These are phyloP conservation scores for Urochloa ruziziensis DNA, from an alignment of 176 grass and related monocot genomes.

Conservation along the genomic window DNA sequence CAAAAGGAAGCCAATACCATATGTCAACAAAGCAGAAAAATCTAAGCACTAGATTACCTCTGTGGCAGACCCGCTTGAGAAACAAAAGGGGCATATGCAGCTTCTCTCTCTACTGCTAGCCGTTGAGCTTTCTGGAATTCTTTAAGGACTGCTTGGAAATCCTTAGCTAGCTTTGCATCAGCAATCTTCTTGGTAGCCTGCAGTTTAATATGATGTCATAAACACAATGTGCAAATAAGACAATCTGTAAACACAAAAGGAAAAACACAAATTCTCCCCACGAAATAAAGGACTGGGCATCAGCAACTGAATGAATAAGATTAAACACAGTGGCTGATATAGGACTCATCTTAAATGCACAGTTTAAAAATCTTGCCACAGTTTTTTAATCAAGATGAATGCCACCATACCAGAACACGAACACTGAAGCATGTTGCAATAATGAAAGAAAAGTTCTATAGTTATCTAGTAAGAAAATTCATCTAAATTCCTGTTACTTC, in stretches of 20 bases:
- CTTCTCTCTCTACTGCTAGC: slow-evolving; percentile 85
- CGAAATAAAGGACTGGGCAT: background rate
- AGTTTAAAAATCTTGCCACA: background rate
- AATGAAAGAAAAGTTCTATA: background rate
- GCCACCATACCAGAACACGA: background rate
- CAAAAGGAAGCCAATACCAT: background rate
- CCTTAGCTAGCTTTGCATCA: slow-evolving; percentile 95
- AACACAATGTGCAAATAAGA: background rate
- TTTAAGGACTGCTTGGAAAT: slow-evolving; percentile 93
- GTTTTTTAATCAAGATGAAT: background rate
- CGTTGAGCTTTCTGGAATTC: slow-evolving; percentile 95
- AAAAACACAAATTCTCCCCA: background rate
- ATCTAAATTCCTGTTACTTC: background rate
- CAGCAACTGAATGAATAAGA: background rate
- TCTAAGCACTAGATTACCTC: slow-evolving; percentile 41
- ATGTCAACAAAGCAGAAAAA: background rate
- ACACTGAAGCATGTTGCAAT: background rate
- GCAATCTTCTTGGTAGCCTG: slow-evolving; percentile 95
- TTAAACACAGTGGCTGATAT: background rate
- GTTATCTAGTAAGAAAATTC: background rate
- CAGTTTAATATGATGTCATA: slow-evolving; percentile 28
- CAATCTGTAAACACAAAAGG: background rate
- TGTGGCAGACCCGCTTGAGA: slow-evolving; percentile 59
- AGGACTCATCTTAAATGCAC: background rate
- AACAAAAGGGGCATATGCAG: slow-evolving; percentile 92